Base-by-base conservation (phyloP, 2,329 filamentous ascomycete genomes). In the Clarireedia paspali region DNA sequence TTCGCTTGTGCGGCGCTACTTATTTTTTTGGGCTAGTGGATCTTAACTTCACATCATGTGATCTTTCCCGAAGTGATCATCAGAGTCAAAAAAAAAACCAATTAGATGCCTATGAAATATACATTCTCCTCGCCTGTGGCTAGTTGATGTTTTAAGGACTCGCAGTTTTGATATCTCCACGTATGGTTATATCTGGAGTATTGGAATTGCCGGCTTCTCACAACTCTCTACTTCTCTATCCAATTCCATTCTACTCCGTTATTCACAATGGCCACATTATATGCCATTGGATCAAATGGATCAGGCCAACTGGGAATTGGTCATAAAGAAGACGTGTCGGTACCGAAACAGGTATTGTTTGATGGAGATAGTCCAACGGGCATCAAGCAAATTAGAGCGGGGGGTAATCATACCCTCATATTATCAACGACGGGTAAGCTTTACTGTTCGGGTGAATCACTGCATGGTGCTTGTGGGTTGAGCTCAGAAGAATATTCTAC, bases 341-440 rank as follows among this genome's bases (percentile, higher is more conserved):
- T 81, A 0, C 85, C 87, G 1, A 81, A 84, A 60, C 75, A 73
- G 59, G 83, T 82, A 60, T 63, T 79, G n/a, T 87, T 89, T 68
- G 67, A 74, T 5, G 47, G 55, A 50, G 67, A 71, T 38, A 62
- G 66, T 27, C 68, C 73, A 14, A 65, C 69, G 26, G 60, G 69
- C 15, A 68, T 77, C 55, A 62, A 67, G 51, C 61, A 66, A 53
- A 58, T 68, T 6, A 62, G 49, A 56, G 77, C 89, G 6, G 92
- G 92, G 4, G 91, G 91, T 1, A 96, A 96, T 66, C 92, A 96
- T 70, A 95, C 90, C 0, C 72, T 96, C 4, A 69, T 95, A 9
- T 74, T 91, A 10, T 81, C 79, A 9, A 81, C 79, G n/a, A 66
- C 74, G 4, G 85, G 85, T 0, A 63, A 72, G 1, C 73, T 91